A percentile compares a stretch with the other conserved stretches of the same genome.
Conservation (phyloP, 2,329 filamentous ascomycete genomes). For the Trichophyton verrucosum region DNA sequence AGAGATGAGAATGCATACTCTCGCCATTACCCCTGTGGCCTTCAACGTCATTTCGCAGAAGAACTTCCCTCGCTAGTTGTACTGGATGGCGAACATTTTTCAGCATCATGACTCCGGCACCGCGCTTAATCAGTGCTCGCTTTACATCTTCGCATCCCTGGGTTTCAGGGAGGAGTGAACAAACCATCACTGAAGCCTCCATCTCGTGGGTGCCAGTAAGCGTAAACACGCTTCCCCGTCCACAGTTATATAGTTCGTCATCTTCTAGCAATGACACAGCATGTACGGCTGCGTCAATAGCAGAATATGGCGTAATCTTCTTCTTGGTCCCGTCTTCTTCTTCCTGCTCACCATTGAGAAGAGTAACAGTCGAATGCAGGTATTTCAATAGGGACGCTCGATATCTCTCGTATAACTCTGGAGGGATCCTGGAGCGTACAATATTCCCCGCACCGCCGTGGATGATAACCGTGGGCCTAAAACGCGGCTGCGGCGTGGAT, state of each 20-base stretch:
- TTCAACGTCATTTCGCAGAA: conserved; percentile 44
- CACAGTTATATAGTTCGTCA: conserved; percentile 72
- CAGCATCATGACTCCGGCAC: conserved; percentile 63
- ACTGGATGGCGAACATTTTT: conserved; percentile 69
- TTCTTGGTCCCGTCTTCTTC: not conserved
- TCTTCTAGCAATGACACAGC: conserved; percentile 68
- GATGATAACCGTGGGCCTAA: conserved; percentile 51
- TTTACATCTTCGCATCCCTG: conserved; percentile 3
- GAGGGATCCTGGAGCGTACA: conserved; percentile 45
- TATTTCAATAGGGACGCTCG: conserved; percentile 50
- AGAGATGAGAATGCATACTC: conserved; percentile 52
- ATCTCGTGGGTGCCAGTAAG: conserved; percentile 71
- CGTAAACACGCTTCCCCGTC: conserved; percentile 75
- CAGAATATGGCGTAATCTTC: conserved; percentile 27
- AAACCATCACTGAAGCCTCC: conserved; percentile 79
- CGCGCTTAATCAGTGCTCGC: conserved; percentile 58
- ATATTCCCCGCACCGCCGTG: conserved; percentile 65
- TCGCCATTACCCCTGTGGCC: conserved; percentile 34
- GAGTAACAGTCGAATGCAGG: conserved; percentile 37
- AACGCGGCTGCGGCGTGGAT: conserved; percentile 12
- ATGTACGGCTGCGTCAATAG: conserved; percentile 61
- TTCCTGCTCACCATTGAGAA: conserved; percentile 21
- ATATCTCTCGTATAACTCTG: conserved; percentile 47
- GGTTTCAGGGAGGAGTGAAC: conserved; percentile 24
- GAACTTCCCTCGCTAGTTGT: conserved; percentile 55